phyloP scores from a whole-genome alignment of 768 basidiomycete species.

The Russula sp. region DNA sequence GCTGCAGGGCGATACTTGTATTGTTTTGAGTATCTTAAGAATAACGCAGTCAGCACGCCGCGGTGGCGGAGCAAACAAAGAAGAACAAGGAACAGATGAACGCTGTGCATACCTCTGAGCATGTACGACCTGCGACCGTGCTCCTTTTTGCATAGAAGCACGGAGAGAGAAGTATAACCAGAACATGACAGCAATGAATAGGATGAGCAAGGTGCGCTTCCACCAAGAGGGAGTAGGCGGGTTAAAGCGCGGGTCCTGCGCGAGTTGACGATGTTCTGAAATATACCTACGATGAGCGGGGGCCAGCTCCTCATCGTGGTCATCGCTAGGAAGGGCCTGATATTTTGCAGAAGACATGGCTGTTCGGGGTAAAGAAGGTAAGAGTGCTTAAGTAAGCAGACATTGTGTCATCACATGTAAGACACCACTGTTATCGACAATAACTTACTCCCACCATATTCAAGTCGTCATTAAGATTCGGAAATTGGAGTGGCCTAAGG shows the following conservation, averaged over 20 bases:
- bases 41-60: background rate
- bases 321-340: constrained; percentile 21
- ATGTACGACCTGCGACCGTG: constrained; percentile 46
- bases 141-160: constrained; percentile 4
- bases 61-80: background rate
- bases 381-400: constrained; percentile 6
- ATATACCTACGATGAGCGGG: background rate
- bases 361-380: background rate
- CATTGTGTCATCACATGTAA: background rate
- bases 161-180: constrained; percentile 35
- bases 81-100: background rate
- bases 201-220: constrained; percentile 44
- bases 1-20: constrained; percentile 80
- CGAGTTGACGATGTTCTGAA: constrained; percentile 15
- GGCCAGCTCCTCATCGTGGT: constrained; percentile 4
- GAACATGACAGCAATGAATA: constrained; percentile 38
- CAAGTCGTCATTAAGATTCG: background rate
- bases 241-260: constrained; percentile 43
- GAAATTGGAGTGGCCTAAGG: background rate
- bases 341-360: constrained; percentile 20
- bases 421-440: background rate
- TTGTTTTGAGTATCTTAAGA: constrained; percentile 70
- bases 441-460: too few species aligned
- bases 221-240: constrained; percentile 45
- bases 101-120: constrained; percentile 50